A percentile compares a stretch with the other conserved stretches of the same genome.
Evolutionary conservation across 495 filamentous ascomycete genomes (phyloP).

Genomic region (Bombardia bombarda): DNA sequence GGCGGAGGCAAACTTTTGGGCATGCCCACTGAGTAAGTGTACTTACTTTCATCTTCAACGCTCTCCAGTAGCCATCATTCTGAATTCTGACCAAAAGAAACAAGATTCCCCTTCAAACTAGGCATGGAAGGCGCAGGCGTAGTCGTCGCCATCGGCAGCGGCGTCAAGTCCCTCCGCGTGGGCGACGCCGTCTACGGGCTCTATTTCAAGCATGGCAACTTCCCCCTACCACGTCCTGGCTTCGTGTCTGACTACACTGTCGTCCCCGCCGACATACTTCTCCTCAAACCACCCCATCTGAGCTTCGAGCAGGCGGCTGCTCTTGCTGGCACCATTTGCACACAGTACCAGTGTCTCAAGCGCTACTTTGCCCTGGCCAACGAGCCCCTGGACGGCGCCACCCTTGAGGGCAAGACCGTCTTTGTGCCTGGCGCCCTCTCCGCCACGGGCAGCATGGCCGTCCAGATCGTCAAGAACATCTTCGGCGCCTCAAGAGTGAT

Average conservation of each 20-base stretch:
- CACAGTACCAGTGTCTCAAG: slow-evolving; percentile 36
- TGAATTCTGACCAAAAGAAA: background rate
- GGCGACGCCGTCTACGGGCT: slow-evolving; percentile 47
- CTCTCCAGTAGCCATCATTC: background rate
- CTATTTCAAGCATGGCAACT: slow-evolving; percentile 15
- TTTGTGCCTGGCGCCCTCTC: slow-evolving; percentile 47
- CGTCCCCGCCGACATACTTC: slow-evolving; percentile 13
- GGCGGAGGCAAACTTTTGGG: slow-evolving; percentile 14
- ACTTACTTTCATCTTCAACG: background rate
- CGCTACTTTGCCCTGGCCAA: slow-evolving; percentile 28
- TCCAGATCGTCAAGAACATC: slow-evolving; percentile 48
- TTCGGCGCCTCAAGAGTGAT: slow-evolving; percentile 41
- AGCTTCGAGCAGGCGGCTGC: slow-evolving; percentile 26
- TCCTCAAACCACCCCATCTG: slow-evolving; percentile 32
- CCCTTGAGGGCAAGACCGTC: slow-evolving; percentile 45
- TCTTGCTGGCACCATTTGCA: slow-evolving; percentile 31
- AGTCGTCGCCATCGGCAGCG: slow-evolving; percentile 35
- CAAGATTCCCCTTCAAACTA: slow-evolving; percentile 19
- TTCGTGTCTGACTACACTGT: slow-evolving; percentile 34
- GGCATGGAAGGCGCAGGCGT: slow-evolving; percentile 31
- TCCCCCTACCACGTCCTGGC: slow-evolving; percentile 14
- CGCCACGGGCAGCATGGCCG: slow-evolving; percentile 39
- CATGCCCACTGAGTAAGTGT: slow-evolving; percentile 6
- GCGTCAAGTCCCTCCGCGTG: slow-evolving; percentile 33
- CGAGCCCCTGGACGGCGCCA: slow-evolving; percentile 21